Evolutionary conservation across 148 eudicot species (phyloP).

Genomic region (Heliosperma pusillum): DNA sequence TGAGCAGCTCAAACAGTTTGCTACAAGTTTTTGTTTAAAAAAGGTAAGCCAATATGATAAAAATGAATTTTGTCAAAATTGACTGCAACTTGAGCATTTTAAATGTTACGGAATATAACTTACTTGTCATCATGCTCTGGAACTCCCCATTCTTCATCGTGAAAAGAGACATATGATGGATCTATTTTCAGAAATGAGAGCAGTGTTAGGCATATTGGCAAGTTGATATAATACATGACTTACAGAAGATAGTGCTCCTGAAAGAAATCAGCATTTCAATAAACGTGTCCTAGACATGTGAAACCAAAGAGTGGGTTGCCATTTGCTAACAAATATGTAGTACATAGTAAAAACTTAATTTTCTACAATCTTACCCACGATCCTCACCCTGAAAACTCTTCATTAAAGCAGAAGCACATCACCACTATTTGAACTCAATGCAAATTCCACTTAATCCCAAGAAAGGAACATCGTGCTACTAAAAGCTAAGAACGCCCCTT

Average conservation of each 20-base stretch:
- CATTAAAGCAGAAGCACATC: neutral
- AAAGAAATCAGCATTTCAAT: neutral
- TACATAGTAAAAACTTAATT: neutral
- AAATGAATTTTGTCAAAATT: neutral
- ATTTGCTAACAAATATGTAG: too few relatives aligned
- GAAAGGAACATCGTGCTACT: neutral
- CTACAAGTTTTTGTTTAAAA: conserved; percentile 38
- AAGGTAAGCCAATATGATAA: neutral
- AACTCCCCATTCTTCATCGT: conserved; percentile 90
- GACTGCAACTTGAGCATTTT: neutral
- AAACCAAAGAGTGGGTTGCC: neutral
- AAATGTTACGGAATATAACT: neutral
- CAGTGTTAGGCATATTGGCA: conserved; percentile 5
- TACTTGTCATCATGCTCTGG: conserved; percentile 75
- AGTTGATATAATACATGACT: conserved; percentile 1
- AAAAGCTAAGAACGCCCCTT: too few relatives aligned
- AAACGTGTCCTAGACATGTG: neutral
- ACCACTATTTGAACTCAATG: neutral
- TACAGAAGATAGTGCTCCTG: neutral
- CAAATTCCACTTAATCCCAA: neutral
- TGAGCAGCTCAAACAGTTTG: conserved; percentile 79
- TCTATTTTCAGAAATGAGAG: conserved; percentile 43
- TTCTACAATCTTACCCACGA: neutral
- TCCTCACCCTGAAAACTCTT: neutral
- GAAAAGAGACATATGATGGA: conserved; percentile 59